Evolutionary conservation across 176 grass and related monocot species (phyloP).

Genomic region (Triticum dicoccoides): DNA sequence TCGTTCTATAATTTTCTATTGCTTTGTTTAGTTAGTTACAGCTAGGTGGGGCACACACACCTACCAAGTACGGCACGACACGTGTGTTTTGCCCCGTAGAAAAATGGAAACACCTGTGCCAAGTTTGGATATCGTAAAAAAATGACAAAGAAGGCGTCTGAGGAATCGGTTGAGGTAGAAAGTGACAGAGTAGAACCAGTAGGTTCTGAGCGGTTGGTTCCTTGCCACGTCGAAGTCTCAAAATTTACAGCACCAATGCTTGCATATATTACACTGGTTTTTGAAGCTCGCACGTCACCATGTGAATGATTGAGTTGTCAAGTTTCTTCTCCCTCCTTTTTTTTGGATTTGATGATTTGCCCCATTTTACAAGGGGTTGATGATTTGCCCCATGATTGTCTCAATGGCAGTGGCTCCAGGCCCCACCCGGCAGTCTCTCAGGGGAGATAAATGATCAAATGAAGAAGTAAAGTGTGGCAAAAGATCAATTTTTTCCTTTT

Average conservation of each 20-base stretch:
- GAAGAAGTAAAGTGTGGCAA: too few species aligned
- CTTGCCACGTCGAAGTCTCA: neutral
- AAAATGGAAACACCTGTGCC: neutral
- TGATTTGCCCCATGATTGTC: too few species aligned
- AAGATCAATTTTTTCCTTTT: too few species aligned
- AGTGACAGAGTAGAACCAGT: conserved; percentile 1
- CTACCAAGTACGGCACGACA: neutral
- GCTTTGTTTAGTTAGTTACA: neutral
- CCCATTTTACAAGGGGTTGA: too few species aligned
- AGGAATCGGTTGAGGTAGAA: neutral
- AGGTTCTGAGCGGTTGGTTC: neutral
- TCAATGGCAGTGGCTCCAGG: too few species aligned
- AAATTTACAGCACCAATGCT: neutral
- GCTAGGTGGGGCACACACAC: neutral
- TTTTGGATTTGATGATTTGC: too few species aligned
- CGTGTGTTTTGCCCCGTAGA: neutral
- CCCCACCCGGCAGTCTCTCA: too few species aligned
- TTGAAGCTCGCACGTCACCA: neutral
- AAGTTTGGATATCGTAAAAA: neutral
- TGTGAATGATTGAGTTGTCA: neutral
- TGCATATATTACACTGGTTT: neutral
- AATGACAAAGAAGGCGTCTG: neutral
- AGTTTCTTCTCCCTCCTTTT: too few species aligned
- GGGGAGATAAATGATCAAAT: too few species aligned
- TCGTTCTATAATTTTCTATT: neutral